Evolutionary conservation across 2,329 filamentous ascomycete species (phyloP), one percentile per base, ranked within the genome.

Genomic region (Endoconidiophora polonica): DNA sequence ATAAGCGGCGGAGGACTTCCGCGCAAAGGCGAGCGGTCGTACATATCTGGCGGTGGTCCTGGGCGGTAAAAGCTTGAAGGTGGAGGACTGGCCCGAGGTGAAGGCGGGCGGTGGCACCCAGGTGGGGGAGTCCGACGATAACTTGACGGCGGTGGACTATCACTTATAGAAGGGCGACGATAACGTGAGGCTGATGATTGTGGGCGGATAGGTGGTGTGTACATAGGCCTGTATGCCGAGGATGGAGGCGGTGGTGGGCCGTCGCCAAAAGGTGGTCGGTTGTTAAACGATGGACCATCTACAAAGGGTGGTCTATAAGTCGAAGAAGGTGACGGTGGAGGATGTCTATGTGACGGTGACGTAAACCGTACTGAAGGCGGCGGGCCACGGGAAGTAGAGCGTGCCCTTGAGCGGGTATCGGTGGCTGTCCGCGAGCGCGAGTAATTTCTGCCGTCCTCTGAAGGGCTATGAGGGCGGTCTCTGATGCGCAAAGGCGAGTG

Each of bases 281-380:
- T 38, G 18, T 24, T 18, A 5, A 20, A 23, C 23, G 45, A 24
- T 33, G 38, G 20, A 9, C 29, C 29, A 12, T 33, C 29, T 12
- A 4, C 29, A 4, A 33, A 33, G 14, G 9, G n/a, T 9, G 36
- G n/a, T 33, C 36, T 12, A 29, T 40, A 29, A 29, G 42, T 26
- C 9, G 26, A 22, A 5, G 42, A 37, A 2, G 49, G 43, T 37
- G 36, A 38, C 9, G 23, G 18, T 18, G 38, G 22, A 23, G 38
- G 37, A 16, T 41, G 22, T n/a, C n/a, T 23, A 12, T 38, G 46
- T n/a, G 46, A 40, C 4, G 46, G 46, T 3, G 46, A 48, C 2
- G 49, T 41, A 23, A 50, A 50, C 14, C 49, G 43, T 5, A 50
- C 49, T 33, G 49, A 50, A 10, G 49, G 43, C 4, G 49, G 20